A percentile compares a stretch with the other conserved stretches of the same genome.
Conservation (phyloP, 2,329 filamentous ascomycete species). For the Calonectria montana region DNA sequence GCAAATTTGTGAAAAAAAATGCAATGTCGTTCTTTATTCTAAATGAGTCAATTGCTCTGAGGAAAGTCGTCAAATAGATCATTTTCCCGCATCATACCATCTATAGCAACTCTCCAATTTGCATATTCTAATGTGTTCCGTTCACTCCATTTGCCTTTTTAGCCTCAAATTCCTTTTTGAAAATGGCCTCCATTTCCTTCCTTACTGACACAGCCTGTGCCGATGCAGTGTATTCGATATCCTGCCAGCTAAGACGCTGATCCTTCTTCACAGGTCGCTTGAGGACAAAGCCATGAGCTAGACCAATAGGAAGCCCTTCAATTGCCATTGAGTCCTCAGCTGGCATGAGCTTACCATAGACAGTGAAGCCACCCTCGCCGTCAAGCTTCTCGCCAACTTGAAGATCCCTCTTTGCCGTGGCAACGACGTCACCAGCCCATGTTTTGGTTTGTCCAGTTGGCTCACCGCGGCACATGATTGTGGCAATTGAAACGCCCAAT, state of each 20-base stretch:
- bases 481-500: constrained; percentile 56
- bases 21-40: too few species aligned
- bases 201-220: constrained; percentile 52
- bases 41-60: too few species aligned
- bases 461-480: constrained; percentile 58
- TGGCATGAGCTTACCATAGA: constrained; percentile 56
- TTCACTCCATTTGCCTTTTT: constrained; percentile 26
- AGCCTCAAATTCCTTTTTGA: constrained; percentile 39
- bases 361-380: constrained; percentile 58
- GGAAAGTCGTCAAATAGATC: too few species aligned
- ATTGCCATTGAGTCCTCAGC: constrained; percentile 53
- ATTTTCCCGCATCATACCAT: too few species aligned
- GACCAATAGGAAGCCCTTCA: constrained; percentile 54
- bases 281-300: constrained; percentile 55
- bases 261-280: constrained; percentile 55
- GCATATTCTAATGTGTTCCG: background rate
- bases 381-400: constrained; percentile 56
- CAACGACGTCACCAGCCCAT: constrained; percentile 57
- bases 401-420: constrained; percentile 58
- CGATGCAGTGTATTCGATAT: constrained; percentile 55
- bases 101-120: background rate
- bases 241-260: constrained; percentile 55
- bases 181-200: constrained; percentile 57
- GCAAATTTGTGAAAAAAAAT: too few species aligned
- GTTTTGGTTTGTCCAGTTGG: constrained; percentile 57